A percentile compares a stretch with the other conserved stretches of the same genome.
Conservation (phyloP, 768 basidiomycete species). For the Kondoa malvinella region DNA sequence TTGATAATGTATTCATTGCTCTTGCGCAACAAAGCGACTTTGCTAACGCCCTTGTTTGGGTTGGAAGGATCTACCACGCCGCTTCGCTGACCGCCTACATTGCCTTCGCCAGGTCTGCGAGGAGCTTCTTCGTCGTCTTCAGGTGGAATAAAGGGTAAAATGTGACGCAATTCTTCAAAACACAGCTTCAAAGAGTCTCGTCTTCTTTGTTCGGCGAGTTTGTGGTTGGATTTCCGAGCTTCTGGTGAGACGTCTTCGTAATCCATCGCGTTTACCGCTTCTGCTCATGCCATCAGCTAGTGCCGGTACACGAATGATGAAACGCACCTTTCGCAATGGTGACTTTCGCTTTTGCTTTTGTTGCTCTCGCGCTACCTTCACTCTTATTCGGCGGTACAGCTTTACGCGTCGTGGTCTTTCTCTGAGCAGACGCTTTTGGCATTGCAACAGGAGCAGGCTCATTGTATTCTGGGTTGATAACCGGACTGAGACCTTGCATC, state of each 20-base stretch:
- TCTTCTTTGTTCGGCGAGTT: slow-evolving; percentile 91
- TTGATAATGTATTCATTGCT: slow-evolving; percentile 28
- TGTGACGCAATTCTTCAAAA: slow-evolving; percentile 40
- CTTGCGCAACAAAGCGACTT: slow-evolving; percentile 26
- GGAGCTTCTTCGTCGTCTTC: slow-evolving; percentile 22
- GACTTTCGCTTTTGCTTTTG: slow-evolving; percentile 4
- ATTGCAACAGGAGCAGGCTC: background rate
- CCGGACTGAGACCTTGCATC: slow-evolving; percentile 9
- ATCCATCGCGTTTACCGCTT: background rate
- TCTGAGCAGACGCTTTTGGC: background rate
- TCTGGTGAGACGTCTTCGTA: slow-evolving; percentile 19
- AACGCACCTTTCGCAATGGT: background rate
- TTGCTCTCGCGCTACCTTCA: background rate
- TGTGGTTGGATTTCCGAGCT: slow-evolving; percentile 41
- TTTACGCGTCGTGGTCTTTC: background rate
- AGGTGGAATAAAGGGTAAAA: slow-evolving; percentile 44
- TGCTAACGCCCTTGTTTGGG: slow-evolving; percentile 28
- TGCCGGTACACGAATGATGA: background rate
- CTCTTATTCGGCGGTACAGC: background rate
- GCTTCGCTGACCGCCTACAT: slow-evolving; percentile 26
- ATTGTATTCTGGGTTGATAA: background rate
- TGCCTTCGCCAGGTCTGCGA: slow-evolving; percentile 25
- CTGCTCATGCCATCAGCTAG: background rate
- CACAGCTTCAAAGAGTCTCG: slow-evolving; percentile 90
- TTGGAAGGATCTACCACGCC: slow-evolving; percentile 21